Conservation (phyloP, 2,329 filamentous ascomycete genomes). For the Alternaria gaisen region DNA sequence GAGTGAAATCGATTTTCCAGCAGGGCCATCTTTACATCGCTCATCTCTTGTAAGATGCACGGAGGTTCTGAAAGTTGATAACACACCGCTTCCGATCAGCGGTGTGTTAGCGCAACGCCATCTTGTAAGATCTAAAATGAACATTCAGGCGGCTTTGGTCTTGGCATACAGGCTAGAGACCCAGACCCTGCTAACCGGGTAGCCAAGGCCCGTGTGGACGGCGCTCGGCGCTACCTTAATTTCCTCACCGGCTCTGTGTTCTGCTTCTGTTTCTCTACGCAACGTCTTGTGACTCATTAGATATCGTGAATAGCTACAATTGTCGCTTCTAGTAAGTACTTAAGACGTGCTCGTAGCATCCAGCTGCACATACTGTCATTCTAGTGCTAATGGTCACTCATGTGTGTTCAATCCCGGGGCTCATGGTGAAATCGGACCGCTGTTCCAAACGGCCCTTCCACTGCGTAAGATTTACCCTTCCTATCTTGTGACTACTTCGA, state of each 20-base stretch:
- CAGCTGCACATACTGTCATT: fast-evolving
- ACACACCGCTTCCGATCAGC: not conserved
- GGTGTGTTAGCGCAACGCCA: not conserved
- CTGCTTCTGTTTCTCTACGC: too few relatives aligned
- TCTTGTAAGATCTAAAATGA: not conserved
- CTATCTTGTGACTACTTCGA: not conserved
- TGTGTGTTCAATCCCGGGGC: not conserved
- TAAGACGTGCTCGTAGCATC: too few relatives aligned
- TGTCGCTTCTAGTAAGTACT: too few relatives aligned
- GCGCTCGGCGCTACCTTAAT: too few relatives aligned
- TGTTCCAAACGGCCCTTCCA: not conserved
- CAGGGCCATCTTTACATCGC: not conserved
- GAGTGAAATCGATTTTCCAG: fast-evolving
- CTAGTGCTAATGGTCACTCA: fast-evolving
- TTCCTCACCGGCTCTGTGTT: too few relatives aligned
- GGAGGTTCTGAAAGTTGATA: not conserved
- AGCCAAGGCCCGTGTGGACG: too few relatives aligned
- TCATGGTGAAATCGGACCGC: too few relatives aligned
- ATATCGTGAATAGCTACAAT: too few relatives aligned
- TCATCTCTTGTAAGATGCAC: not conserved
- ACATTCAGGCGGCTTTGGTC: too few relatives aligned
- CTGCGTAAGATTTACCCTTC: not conserved
- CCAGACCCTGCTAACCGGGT: too few relatives aligned
- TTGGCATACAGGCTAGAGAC: too few relatives aligned
- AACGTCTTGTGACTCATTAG: too few relatives aligned